phyloP scores from a whole-genome alignment of 2,329 filamentous ascomycete genomes.

The Calonectria montana region DNA sequence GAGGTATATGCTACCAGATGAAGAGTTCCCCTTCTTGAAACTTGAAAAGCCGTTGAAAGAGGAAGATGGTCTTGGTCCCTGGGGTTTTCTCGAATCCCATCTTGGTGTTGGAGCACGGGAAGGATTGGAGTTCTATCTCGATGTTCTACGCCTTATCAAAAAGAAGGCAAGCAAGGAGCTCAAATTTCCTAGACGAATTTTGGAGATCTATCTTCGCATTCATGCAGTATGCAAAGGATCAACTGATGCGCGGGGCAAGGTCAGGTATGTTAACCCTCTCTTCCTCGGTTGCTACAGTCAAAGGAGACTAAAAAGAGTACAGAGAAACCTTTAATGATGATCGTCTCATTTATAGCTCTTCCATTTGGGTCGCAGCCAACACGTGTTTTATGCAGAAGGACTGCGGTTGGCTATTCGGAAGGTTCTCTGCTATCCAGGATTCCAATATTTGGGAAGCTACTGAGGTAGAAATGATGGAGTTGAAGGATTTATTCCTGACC shows the following conservation, averaged over 20 bases:
- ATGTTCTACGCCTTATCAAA: conserved; percentile 32
- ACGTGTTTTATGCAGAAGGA: conserved; percentile 22
- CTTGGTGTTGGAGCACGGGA: conserved; percentile 31
- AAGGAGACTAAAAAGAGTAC: neutral
- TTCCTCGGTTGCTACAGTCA: neutral
- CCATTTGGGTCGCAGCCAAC: conserved; percentile 13
- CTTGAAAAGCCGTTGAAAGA: conserved; percentile 29
- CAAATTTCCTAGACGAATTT: conserved; percentile 32
- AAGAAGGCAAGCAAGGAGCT: conserved; percentile 18
- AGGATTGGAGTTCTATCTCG: conserved; percentile 35
- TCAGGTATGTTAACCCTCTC: conserved; percentile 23
- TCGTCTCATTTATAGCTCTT: conserved; percentile 7
- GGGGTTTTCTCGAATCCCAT: conserved; percentile 31
- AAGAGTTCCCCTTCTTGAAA: conserved; percentile 35
- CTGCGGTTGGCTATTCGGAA: neutral
- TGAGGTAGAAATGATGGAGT: conserved; percentile 33
- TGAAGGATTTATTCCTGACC: conserved; percentile 34
- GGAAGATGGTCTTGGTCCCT: conserved; percentile 22
- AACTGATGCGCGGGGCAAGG: conserved; percentile 27
- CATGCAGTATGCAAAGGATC: conserved; percentile 35
- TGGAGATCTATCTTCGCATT: conserved; percentile 38
- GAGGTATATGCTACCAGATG: conserved; percentile 36
- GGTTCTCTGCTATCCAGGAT: conserved; percentile 33
- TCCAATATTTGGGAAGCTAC: conserved; percentile 35
- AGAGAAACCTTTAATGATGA: conserved; percentile 28